These are phyloP conservation scores for Ammopiptanthus mongolicus DNA, from an alignment of 306 rosid genomes.

Conservation along the genomic window DNA sequence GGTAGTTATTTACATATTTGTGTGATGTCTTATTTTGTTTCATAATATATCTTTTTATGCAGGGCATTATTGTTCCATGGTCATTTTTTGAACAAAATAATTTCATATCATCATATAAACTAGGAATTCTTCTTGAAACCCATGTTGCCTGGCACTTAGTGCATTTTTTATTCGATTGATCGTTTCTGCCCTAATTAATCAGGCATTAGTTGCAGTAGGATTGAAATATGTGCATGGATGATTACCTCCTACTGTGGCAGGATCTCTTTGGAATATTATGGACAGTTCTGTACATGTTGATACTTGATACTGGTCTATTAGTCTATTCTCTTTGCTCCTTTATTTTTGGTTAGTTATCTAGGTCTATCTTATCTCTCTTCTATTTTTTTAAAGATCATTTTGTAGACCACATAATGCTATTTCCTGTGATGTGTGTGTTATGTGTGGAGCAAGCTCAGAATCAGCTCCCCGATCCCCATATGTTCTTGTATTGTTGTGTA, in stretches of 20 bases:
- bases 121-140: neutral
- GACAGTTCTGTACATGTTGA: neutral
- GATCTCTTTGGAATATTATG: neutral
- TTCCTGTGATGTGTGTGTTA: too few relatives aligned
- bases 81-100: neutral
- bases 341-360: neutral
- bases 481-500: neutral
- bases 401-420: too few relatives aligned
- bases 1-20: conserved; percentile 42
- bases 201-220: neutral
- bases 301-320: neutral
- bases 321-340: neutral
- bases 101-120: neutral
- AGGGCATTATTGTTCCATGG: neutral
- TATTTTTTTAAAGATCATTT: neutral
- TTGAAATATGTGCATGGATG: neutral
- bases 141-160: neutral
- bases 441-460: too few relatives aligned
- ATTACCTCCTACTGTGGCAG: neutral
- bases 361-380: neutral
- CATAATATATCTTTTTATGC: neutral
- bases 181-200: neutral
- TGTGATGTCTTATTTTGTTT: neutral
- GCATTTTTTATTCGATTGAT: neutral
- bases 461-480: too few relatives aligned